These are phyloP conservation scores for Phycomyces nitens DNA, from an alignment of 192 early-diverging fungal genomes.

Conservation along the genomic window DNA sequence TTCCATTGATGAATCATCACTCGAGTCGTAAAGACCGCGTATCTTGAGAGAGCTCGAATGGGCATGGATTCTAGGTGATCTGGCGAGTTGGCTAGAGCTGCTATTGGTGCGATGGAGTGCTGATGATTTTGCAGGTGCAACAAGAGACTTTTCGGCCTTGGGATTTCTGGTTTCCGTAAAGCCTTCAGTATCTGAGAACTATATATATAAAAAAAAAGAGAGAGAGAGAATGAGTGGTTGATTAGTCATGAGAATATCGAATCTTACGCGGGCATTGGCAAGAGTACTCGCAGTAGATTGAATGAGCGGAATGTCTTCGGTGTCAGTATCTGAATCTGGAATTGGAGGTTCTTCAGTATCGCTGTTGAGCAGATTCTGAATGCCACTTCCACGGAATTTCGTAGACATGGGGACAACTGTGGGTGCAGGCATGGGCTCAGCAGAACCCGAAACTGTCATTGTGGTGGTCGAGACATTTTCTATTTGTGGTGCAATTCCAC, in stretches of 20 bases:
- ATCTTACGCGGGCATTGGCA: conserved; percentile 1
- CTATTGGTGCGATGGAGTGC: background rate
- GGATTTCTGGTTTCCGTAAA: background rate
- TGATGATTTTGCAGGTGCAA: background rate
- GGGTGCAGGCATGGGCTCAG: background rate
- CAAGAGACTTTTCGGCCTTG: no score
- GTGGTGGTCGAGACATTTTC: no score
- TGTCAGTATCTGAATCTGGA: conserved; percentile 30
- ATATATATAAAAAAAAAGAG: background rate
- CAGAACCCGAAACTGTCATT: background rate
- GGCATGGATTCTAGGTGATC: background rate
- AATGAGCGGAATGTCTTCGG: conserved; percentile 17
- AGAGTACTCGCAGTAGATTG: conserved; percentile 1
- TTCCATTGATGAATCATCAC: conserved; percentile 15
- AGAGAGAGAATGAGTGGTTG: background rate
- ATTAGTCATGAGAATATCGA: no score
- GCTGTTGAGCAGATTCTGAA: conserved; percentile 24
- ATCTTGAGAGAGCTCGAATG: background rate
- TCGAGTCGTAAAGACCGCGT: background rate
- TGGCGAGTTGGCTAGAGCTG: no score
- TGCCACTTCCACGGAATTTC: conserved; percentile 15
- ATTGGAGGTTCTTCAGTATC: conserved; percentile 4
- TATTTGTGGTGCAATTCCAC: no score
- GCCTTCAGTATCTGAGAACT: conserved; percentile 1
- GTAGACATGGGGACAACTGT: no score